phyloP scores from a whole-genome alignment of 1,284 basidiomycete genomes.

The Trametes hirsuta region DNA sequence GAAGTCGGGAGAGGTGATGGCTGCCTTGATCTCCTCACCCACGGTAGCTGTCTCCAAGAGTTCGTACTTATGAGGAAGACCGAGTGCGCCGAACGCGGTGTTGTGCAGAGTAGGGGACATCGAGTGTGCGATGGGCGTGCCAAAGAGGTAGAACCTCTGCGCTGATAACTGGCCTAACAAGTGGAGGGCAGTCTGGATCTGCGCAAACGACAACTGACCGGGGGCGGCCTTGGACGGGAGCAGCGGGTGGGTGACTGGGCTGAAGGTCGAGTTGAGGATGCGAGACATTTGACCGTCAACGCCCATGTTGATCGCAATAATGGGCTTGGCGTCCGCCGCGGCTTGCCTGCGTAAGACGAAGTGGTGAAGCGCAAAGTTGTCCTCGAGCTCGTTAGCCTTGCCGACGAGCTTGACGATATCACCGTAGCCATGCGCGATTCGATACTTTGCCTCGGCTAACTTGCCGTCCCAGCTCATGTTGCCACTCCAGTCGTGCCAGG shows the following conservation, averaged over 20 bases:
- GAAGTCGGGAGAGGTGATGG: slow-evolving; percentile 74
- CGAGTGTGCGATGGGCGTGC: slow-evolving; percentile 86
- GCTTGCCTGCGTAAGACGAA: slow-evolving; percentile 61
- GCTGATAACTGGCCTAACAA: slow-evolving; percentile 80
- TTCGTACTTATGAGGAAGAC: slow-evolving; percentile 82
- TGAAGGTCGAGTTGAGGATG: slow-evolving; percentile 85
- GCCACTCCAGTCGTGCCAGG: slow-evolving; percentile 94
- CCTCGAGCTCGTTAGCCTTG: slow-evolving; percentile 74
- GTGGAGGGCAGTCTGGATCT: slow-evolving; percentile 84
- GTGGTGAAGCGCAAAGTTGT: slow-evolving; percentile 81
- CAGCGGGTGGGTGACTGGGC: slow-evolving; percentile 87
- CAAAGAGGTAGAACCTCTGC: slow-evolving; percentile 85
- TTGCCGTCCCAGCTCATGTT: slow-evolving; percentile 81
- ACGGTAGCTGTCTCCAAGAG: slow-evolving; percentile 78
- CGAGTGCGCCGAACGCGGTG: slow-evolving; percentile 80
- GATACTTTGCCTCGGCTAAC: slow-evolving; percentile 71
- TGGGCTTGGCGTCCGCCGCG: slow-evolving; percentile 63
- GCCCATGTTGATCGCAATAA: slow-evolving; percentile 97
- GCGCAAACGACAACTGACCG: slow-evolving; percentile 87
- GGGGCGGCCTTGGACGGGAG: slow-evolving; percentile 88
- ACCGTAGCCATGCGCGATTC: slow-evolving; percentile 66
- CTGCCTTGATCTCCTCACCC: slow-evolving; percentile 64
- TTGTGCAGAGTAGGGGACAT: slow-evolving; percentile 96
- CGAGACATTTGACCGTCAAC: slow-evolving; percentile 87
- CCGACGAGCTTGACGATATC: slow-evolving; percentile 95